Base-by-base conservation (phyloP, 2,329 filamentous ascomycete species). In the Arthrobotrys pseudoclavata region DNA sequence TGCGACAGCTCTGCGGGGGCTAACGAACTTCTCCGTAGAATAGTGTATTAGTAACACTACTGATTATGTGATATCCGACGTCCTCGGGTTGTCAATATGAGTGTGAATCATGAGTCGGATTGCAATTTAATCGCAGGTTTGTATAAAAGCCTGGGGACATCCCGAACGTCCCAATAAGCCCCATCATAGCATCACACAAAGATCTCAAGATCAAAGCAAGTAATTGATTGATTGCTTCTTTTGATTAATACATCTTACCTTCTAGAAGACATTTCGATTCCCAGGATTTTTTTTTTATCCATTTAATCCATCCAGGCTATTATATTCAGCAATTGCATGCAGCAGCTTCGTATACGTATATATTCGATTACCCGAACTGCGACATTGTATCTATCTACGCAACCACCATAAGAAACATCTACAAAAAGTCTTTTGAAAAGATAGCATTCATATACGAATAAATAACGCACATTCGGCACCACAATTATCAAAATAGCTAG, bases 61-160 rank as follows among this genome's bases (percentile, higher is more conserved):
- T 61, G 66, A 57, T 76, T 76, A 63, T 64, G 57, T 76, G 64
- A 69, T 64, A 63, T 55, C 55, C 34, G 64, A 64, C 63, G 70
- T 55, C 55, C 34, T 4, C 34, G n/a, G 10, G 31, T 24, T 42
- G 55, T 60, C 55, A 60, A 42, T 37, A 20, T 37, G 47, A 34
- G 47, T 60, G 57, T 70, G 66, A 76, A 70, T 76, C 64, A 76
- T 37, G 45, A 52, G 42, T 55, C 31, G 53, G 52, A 24, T 31
- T 37, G n/a, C 55, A 68, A 68, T 69, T 45, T 50, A 18, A 45
- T 60, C 34, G 20, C 55, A n/a, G 55, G 45, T 57, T 40, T 66
- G 66, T 76, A 76, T 76, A 76, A 76, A 76, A 42, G 48, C 63
- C 53, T 34, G 45, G 47, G 34, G 55, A 4, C 37, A 55, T 76